These are phyloP conservation scores for Cubamyces lactineus DNA, from an alignment of 768 basidiomycete species.

Conservation along the genomic window DNA sequence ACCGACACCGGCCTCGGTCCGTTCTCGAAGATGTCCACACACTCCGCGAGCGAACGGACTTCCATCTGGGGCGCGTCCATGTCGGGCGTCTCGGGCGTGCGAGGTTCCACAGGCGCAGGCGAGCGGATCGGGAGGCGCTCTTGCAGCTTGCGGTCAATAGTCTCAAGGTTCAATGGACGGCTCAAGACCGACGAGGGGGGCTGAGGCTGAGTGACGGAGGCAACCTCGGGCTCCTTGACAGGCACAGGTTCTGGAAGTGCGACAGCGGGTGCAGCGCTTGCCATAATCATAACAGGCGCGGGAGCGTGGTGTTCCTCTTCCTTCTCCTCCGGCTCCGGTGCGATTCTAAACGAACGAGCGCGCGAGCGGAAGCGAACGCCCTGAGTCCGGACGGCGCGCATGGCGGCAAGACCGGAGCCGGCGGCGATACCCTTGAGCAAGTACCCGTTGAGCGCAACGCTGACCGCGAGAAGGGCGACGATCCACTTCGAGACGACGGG, in stretches of 20 bases:
- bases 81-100: constrained; percentile 25
- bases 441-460: constrained; percentile 90
- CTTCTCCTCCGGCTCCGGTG: constrained; percentile 14
- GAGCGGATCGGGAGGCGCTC: constrained; percentile 36
- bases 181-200: constrained; percentile 28
- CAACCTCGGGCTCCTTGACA: constrained; percentile 15
- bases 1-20: constrained; percentile 63
- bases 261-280: constrained; percentile 26
- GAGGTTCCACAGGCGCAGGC: constrained; percentile 29
- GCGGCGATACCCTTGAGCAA: constrained; percentile 84
- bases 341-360: constrained; percentile 21
- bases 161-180: constrained; percentile 54
- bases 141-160: constrained; percentile 55
- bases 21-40: constrained; percentile 78
- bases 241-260: constrained; percentile 11
- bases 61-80: constrained; percentile 21
- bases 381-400: constrained; percentile 27
- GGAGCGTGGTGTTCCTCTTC: constrained; percentile 23
- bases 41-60: constrained; percentile 69
- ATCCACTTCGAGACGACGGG: constrained; percentile 96
- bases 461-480: constrained; percentile 82
- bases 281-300: constrained; percentile 20
- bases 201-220: constrained; percentile 10
- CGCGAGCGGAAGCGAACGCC: constrained; percentile 34
- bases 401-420: constrained; percentile 40